Base-by-base conservation (phyloP, 352 stramenopile species). In the Phytophthora ohioensis region DNA sequence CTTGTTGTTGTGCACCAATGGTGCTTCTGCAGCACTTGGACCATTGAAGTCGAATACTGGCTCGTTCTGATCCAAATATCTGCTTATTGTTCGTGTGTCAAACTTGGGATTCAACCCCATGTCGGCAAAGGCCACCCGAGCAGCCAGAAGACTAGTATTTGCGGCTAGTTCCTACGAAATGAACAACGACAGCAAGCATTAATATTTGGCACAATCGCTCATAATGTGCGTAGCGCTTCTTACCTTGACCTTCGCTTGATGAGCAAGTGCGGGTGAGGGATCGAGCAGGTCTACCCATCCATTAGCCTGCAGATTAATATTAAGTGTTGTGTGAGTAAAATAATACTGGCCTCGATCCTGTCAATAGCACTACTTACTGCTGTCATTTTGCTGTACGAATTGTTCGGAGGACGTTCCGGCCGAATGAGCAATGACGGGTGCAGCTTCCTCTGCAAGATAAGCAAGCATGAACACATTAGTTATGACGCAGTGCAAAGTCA, bases 321-420 rank as follows among this genome's bases (percentile, higher is more conserved):
- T 12, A 51, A 27, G 49, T 0, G 41, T n/a, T 61, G n/a, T 52
- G 31, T 39, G 30, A 35, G 38, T 35, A 10, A 35, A 34, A 4
- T 11, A 3, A 7, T 15, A 12, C 10, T 8, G 17, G 10, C 39
- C 35, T n/a, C 1, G 17, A 9, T 11, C 35, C 7, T 10, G 8
- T 1, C 32, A 39, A 12, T 7, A 27, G 21, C 21, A 27, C 27
- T 17, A 80, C 83, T 54, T 64, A 93, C 88, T n/a, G 86, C 80
- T 12, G 67, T 60, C 81, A 93, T 92, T 7, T 83, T 83, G 62
- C 68, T 94, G 76, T 94, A 95, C 0, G 86, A 95, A 56, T 88
- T 47, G 54, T 90, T 92, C 6, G 87, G 87, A 12, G 87, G 87
- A 21, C 87, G 85, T 38, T 95, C 87, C 2, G 84, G 87, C 36